Percentiles rank a stretch among this genome's conserved stretches.
These are phyloP conservation scores for Papiliotrema fonsecae DNA, from an alignment of 1,284 basidiomycete genomes.

Conservation along the genomic window DNA sequence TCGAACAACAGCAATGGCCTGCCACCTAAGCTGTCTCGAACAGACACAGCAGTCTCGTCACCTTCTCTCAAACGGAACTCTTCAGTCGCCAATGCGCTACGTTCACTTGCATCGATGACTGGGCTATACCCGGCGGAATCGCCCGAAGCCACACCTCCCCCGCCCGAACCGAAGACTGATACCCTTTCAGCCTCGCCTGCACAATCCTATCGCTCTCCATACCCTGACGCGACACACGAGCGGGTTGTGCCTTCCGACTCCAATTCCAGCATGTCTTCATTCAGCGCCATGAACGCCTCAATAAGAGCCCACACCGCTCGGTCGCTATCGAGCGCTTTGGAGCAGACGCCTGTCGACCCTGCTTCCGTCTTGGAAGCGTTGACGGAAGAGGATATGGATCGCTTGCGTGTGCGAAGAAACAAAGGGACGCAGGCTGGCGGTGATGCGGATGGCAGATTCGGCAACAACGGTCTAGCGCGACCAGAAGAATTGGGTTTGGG, in stretches of 20 bases:
- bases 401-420: conserved; percentile 65
- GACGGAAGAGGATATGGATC: conserved; percentile 85
- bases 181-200: neutral
- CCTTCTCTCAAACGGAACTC: conserved; percentile 65
- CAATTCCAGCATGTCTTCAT: conserved; percentile 5
- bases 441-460: conserved; percentile 33
- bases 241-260: conserved; percentile 23
- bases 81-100: conserved; percentile 78
- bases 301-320: conserved; percentile 9
- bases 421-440: conserved; percentile 43
- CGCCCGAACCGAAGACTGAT: conserved; percentile 12
- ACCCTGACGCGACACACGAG: conserved; percentile 36
- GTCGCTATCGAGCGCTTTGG: conserved; percentile 8
- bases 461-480: conserved; percentile 41
- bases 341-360: conserved; percentile 47
- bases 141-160: conserved; percentile 51
- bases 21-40: conserved; percentile 13
- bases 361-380: conserved; percentile 77
- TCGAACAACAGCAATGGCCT: neutral
- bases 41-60: conserved; percentile 14
- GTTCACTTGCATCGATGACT: conserved; percentile 59
- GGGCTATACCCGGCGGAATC: conserved; percentile 29
- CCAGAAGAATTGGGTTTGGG: conserved; percentile 44
- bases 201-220: conserved; percentile 33
- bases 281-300: conserved; percentile 7